Evolutionary conservation across 257 asterid genomes (phyloP), one percentile per base, ranked within the genome.

Genomic region (Hygrophila difformis): DNA sequence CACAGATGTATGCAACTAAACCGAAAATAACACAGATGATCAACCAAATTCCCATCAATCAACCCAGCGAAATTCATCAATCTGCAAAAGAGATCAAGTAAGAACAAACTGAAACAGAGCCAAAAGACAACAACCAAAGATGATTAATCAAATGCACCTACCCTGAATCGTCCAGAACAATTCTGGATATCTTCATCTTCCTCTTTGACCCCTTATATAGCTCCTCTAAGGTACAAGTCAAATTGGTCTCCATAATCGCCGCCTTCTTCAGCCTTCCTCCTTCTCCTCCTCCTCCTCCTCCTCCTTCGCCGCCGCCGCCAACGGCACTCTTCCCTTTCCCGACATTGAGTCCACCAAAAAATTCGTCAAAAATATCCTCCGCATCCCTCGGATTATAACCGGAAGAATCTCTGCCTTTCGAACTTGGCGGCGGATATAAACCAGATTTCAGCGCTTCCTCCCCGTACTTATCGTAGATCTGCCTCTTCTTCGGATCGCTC

Each of bases 401-500:
- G 37, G 21, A n/a, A n/a, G n/a, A 41, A 8, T 67, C 44, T 64
- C 74, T 57, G 64, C 56, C 60, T 10, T 49, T 57, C 20, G 67
- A 61, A 48, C 52, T 41, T 54, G 74, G 59, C 44, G 72, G 59
- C 56, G 74, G 49, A 45, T 36, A 35, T 18, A 44, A 47, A 36
- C 82, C 83, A 40, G 82, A 62, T 62, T 67, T 89, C 40, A 85
- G 55, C 16, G 79, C 96, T 45, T 86, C 88, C 21, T 89, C 94
- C 0, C 96, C 98, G 62, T 70, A 76, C 65, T 62, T 45, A 71
- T 91, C 96, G 53, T 86, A 91, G 99, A 86, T 86, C 97, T 74
- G 95, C 51, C 99, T 74, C 79, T 80, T 91, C 66, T 74, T 74
- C 1, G 73, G 72, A 57, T 86, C 87, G 55, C 95, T 83, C 24